Percentiles rank a stretch among this genome's conserved stretches.
These are phyloP conservation scores for Colletotrichum theobromicola DNA, from an alignment of 2,329 filamentous ascomycete species.

Conservation along the genomic window DNA sequence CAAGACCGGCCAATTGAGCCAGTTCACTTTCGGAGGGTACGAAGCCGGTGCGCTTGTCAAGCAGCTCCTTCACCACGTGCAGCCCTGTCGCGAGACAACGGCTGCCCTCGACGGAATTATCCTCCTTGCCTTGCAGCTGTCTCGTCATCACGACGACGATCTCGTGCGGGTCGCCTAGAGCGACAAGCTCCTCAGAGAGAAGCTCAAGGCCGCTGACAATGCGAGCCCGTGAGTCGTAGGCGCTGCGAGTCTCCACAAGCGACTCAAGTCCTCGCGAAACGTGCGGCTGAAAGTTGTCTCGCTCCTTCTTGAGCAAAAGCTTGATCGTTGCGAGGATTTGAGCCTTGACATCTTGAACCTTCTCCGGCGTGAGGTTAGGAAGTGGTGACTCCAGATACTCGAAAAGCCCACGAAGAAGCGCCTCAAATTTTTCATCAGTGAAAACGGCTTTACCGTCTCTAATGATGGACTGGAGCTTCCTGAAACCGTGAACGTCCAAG, in stretches of 20 bases:
- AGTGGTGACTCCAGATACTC: constrained; percentile 72
- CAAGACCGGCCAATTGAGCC: constrained; percentile 53
- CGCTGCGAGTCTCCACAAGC: constrained; percentile 67
- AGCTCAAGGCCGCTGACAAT: constrained; percentile 78
- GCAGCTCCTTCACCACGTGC: constrained; percentile 64
- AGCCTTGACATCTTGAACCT: constrained; percentile 74
- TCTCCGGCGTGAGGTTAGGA: constrained; percentile 61
- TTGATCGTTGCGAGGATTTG: constrained; percentile 78
- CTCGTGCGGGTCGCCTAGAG: constrained; percentile 67
- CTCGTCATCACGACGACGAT: constrained; percentile 60
- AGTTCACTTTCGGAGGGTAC: constrained; percentile 57
- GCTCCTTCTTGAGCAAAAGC: constrained; percentile 72
- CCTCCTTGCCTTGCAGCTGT: constrained; percentile 51
- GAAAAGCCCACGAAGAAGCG: constrained; percentile 71
- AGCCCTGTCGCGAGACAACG: constrained; percentile 67
- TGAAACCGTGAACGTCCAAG: constrained; percentile 82
- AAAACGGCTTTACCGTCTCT: constrained; percentile 70
- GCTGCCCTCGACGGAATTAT: constrained; percentile 48
- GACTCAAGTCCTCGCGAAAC: constrained; percentile 71
- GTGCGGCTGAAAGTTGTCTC: constrained; percentile 70
- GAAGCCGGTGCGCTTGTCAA: constrained; percentile 55
- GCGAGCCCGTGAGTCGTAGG: constrained; percentile 72
- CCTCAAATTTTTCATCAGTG: constrained; percentile 71
- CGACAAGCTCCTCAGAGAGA: constrained; percentile 74
- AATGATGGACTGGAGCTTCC: constrained; percentile 77